phyloP scores from a whole-genome alignment of 2,329 filamentous ascomycete genomes.

The Fusarium duplospermum region DNA sequence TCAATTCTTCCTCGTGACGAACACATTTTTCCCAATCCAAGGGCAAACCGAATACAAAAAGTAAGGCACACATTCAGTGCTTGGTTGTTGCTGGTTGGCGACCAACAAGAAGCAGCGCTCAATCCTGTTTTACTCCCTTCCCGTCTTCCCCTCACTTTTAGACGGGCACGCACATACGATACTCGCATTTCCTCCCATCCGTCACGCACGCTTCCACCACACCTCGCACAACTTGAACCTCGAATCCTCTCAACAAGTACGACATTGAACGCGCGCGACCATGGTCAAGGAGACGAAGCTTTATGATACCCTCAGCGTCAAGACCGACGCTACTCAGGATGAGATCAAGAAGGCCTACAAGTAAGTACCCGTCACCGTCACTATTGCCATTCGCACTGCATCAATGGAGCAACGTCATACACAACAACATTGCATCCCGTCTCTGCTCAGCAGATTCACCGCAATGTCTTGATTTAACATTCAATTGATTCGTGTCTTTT shows the following conservation, averaged over 20 bases:
- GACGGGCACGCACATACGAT: conserved; percentile 10
- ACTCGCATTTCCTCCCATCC: not conserved
- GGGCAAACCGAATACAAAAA: conserved; percentile 7
- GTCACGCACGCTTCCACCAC: conserved; percentile 8
- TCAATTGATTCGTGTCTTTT: conserved; percentile 2
- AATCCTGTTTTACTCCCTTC: not conserved
- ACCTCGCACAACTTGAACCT: conserved; percentile 7
- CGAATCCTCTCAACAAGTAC: conserved; percentile 6
- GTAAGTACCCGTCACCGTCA: conserved; percentile 59
- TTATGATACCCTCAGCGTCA: conserved; percentile 86
- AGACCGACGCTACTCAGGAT: conserved; percentile 84
- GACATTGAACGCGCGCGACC: conserved; percentile 47
- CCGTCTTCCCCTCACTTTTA: conserved; percentile 14
- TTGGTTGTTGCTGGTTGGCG: conserved; percentile 15
- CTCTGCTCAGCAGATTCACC: not conserved
- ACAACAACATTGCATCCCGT: not conserved
- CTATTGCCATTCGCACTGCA: not conserved
- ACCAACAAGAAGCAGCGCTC: conserved; percentile 20
- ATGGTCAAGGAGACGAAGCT: conserved; percentile 98
- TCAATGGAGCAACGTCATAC: not conserved
- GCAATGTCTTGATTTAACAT: not conserved
- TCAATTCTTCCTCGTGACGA: conserved; percentile 9
- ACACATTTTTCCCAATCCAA: not conserved
- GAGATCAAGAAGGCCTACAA: conserved; percentile 98
- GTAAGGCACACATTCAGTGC: conserved; percentile 17